These are phyloP conservation scores for Aspergillus pseudotamarii DNA, from an alignment of 2,329 filamentous ascomycete species.

Conservation along the genomic window DNA sequence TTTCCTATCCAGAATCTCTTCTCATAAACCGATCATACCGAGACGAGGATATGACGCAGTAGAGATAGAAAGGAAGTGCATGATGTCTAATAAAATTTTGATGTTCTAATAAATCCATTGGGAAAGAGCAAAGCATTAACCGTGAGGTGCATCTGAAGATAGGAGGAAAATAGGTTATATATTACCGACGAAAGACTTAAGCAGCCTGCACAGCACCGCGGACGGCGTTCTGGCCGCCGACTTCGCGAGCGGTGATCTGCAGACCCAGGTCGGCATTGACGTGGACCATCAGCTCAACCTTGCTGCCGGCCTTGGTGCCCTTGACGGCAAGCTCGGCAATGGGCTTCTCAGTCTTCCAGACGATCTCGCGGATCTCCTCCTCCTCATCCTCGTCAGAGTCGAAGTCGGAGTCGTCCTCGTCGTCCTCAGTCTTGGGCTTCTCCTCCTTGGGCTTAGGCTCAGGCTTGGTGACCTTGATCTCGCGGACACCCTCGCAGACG, in stretches of 20 bases:
- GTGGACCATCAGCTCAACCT: constrained; percentile 93
- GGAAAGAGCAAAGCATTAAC: constrained; percentile 11
- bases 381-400: constrained; percentile 68
- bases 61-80: constrained; percentile 1
- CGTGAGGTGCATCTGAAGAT: constrained; percentile 3
- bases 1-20: neutral
- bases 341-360: constrained; percentile 83
- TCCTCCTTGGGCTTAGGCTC: constrained; percentile 72
- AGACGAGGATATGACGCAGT: neutral
- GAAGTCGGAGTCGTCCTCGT: constrained; percentile 65
- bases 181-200: constrained; percentile 20
- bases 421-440: constrained; percentile 60
- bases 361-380: constrained; percentile 84
- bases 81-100: constrained; percentile 10
- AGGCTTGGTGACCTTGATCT: constrained; percentile 91
- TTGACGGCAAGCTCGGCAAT: constrained; percentile 85
- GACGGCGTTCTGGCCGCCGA: constrained; percentile 84
- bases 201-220: constrained; percentile 60
- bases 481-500: constrained; percentile 82
- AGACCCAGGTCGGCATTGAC: constrained; percentile 78
- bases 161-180: constrained; percentile 9
- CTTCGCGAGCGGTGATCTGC: constrained; percentile 79
- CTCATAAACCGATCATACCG: neutral
- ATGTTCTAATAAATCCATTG: constrained; percentile 11
- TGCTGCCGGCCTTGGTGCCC: constrained; percentile 81